Conservation (phyloP, 73 alveolate genomes). For the Paramecium primaurelia region DNA sequence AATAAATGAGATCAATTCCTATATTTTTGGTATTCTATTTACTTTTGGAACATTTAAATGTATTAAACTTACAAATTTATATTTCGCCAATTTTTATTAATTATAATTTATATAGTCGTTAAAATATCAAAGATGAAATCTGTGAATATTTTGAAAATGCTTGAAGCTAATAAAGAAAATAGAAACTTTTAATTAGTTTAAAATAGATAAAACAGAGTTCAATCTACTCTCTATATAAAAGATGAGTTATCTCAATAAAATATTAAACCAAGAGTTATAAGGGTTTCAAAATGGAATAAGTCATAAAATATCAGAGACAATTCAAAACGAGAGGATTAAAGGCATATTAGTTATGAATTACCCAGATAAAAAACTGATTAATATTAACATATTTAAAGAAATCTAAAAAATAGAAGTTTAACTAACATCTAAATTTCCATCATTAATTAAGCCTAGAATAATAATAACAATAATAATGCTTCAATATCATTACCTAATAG, state of each 20-base stretch:
- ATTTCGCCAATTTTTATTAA: neutral
- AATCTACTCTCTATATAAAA: constrained; percentile 22
- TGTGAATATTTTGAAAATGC: neutral
- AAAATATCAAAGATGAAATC: neutral
- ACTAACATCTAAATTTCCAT: neutral
- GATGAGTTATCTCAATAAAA: neutral
- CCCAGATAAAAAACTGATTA: constrained; percentile 1
- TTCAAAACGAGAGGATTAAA: neutral
- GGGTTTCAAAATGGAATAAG: constrained; percentile 38
- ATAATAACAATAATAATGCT: neutral
- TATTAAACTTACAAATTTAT: neutral
- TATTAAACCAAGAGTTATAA: neutral
- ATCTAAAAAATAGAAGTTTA: constrained; percentile 34
- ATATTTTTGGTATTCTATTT: neutral
- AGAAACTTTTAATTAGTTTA: constrained; percentile 7
- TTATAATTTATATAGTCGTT: constrained; percentile 34
- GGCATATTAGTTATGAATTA: constrained; percentile 21
- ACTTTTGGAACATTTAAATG: neutral
- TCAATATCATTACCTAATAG: neutral
- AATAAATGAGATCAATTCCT: neutral
- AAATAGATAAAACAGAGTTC: neutral
- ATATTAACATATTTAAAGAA: neutral
- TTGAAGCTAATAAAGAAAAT: constrained; percentile 45
- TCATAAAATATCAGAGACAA: neutral
- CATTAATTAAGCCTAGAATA: neutral